Base-by-base conservation (phyloP, 2,329 filamentous ascomycete genomes). In the Calonectria pseudoturangicola region DNA sequence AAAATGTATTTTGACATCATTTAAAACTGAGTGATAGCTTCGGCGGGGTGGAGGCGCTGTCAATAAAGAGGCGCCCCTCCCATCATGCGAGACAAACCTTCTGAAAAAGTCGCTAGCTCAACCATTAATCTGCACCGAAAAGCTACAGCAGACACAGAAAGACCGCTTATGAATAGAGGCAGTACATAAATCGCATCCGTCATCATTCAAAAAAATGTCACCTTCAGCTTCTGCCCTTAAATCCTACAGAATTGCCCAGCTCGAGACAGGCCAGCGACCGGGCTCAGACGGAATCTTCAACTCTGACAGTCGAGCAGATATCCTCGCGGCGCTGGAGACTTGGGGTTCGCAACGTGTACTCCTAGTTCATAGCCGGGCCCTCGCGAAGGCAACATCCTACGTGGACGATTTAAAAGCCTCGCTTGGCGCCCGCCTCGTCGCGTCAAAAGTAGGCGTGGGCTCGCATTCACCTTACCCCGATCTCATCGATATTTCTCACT, bases 261-360 rank as follows among this genome's bases (percentile, higher is more conserved):
- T 64, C 25, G 41, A 64, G 18, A 16, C 41, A 3, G 41, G 15
- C n/a, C 41, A 64, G 4, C 60, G 15, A 45, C 18, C 41, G 12
- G 41, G 60, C 1, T 64, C 60, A 13, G 16, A 47, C 15, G 41
- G 15, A 4, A 36, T 64, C 28, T 64, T 64, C 41, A 64, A 64
- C 27, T 64, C 60, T 1, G 28, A 64, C 12, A 64, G 60, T 15
- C 39, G 12, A 5, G 18, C 3, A 8, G 60, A 48, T 33, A 64
- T 64, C 8, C 25, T 64, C 4, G 18, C 6, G 25, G 60, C 60
- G 0, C 10, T 64, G 2, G 25, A 47, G 3, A 3, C 6, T 25
- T 64, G 60, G 60, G 27, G 27, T 2, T 45, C 60, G 1, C 7
- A 48, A 21, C 60, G 27, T 33, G 18, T 64, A 8, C 41, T 64